Conservation (phyloP, 805 yeast genomes). For the Candida nitratophila region DNA sequence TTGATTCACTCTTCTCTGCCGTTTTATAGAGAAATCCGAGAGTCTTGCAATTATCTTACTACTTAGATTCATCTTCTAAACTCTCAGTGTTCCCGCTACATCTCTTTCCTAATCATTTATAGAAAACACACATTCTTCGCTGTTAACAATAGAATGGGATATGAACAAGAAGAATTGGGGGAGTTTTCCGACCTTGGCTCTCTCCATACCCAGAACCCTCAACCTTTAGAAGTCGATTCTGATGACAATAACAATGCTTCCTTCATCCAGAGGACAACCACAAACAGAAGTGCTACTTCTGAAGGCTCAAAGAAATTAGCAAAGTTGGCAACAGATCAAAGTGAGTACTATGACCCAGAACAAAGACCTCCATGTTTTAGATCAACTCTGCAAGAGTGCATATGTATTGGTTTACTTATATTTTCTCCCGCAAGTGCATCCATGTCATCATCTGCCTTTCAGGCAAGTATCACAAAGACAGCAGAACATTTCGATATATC, state of each 20-base stretch:
- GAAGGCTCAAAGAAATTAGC: neutral
- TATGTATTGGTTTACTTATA: conserved; percentile 26
- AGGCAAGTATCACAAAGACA: conserved; percentile 28
- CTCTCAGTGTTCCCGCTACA: too few species aligned
- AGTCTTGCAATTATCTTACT: too few species aligned
- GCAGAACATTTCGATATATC: conserved; percentile 27
- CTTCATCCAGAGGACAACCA: neutral
- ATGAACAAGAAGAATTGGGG: too few species aligned
- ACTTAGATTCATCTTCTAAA: too few species aligned
- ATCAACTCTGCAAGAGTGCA: conserved; percentile 25
- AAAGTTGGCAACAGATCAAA: neutral
- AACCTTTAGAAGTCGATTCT: neutral
- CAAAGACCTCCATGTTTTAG: conserved; percentile 32
- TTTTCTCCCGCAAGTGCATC: conserved; percentile 36
- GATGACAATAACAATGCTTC: neutral
- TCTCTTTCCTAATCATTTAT: too few species aligned
- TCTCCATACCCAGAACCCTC: too few species aligned
- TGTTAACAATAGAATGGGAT: too few species aligned
- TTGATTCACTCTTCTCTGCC: too few species aligned
- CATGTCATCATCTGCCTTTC: conserved; percentile 30
- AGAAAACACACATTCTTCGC: too few species aligned
- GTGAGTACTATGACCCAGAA: conserved; percentile 20
- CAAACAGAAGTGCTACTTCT: neutral
- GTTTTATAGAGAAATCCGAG: too few species aligned
- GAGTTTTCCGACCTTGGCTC: too few species aligned